phyloP scores from a whole-genome alignment of 202 grass and related monocot genomes.

The Carex arenaria region DNA sequence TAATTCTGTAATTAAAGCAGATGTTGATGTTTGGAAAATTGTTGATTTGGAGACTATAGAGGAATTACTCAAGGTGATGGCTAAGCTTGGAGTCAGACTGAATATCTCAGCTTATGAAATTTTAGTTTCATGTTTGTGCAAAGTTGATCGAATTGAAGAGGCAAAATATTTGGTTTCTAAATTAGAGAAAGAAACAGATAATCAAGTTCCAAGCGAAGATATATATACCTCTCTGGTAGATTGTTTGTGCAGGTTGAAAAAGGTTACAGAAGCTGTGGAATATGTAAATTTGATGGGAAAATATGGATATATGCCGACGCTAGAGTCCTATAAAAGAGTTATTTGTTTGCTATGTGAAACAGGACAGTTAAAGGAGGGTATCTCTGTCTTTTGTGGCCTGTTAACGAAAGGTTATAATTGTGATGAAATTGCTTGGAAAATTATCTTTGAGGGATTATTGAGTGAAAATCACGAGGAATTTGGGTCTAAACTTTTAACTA shows the following conservation, averaged over 20 bases:
- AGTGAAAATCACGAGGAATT: slow-evolving; percentile 45
- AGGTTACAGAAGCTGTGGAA: slow-evolving; percentile 57
- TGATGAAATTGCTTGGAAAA: slow-evolving; percentile 85
- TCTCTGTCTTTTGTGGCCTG: slow-evolving; percentile 55
- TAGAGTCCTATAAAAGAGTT: slow-evolving; percentile 67
- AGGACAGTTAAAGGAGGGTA: slow-evolving; percentile 54
- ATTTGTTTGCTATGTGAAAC: slow-evolving; percentile 68
- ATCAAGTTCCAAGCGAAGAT: slow-evolving; percentile 50
- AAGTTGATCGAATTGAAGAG: slow-evolving; percentile 65
- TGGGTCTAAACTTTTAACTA: slow-evolving; percentile 44
- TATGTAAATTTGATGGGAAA: slow-evolving; percentile 75
- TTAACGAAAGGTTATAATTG: slow-evolving; percentile 59
- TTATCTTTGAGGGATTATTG: slow-evolving; percentile 75
- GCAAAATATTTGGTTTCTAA: slow-evolving; percentile 46
- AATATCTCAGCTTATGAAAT: slow-evolving; percentile 38
- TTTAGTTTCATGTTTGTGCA: slow-evolving; percentile 61
- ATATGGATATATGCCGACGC: slow-evolving; percentile 50
- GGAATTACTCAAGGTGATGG: slow-evolving; percentile 44
- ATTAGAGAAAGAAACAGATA: slow-evolving; percentile 38
- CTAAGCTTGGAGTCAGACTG: slow-evolving; percentile 37
- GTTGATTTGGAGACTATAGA: slow-evolving; percentile 38
- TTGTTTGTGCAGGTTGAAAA: slow-evolving; percentile 65
- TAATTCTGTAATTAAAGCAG: slow-evolving; percentile 17
- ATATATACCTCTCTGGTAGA: slow-evolving; percentile 63
- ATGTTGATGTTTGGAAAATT: slow-evolving; percentile 52